These are phyloP conservation scores for Microbotryum violaceum DNA, from an alignment of 1,284 basidiomycete species.

Conservation along the genomic window DNA sequence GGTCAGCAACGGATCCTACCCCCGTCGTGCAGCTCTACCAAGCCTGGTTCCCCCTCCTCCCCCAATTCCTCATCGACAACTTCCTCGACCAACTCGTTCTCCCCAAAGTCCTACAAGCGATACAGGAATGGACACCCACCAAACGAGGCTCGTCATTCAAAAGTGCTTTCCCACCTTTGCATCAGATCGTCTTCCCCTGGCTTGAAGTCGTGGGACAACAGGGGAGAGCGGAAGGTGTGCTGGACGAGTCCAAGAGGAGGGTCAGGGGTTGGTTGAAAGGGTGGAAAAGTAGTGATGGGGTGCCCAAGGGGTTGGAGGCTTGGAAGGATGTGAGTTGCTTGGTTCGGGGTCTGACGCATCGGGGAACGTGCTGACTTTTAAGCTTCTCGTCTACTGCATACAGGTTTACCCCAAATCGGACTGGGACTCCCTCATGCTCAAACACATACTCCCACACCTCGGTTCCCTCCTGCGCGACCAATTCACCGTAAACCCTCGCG, in stretches of 20 bases:
- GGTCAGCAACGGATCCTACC: slow-evolving; percentile 65
- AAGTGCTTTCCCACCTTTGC: slow-evolving; percentile 48
- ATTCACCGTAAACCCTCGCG: slow-evolving; percentile 77
- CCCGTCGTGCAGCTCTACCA: slow-evolving; percentile 77
- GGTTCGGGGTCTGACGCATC: slow-evolving; percentile 28
- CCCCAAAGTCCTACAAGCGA: slow-evolving; percentile 76
- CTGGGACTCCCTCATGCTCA: slow-evolving; percentile 86
- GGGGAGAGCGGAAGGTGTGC: slow-evolving; percentile 57
- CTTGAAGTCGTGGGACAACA: slow-evolving; percentile 74
- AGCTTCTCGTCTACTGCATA: background rate
- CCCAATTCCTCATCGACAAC: slow-evolving; percentile 87
- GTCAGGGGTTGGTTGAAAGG: slow-evolving; percentile 66
- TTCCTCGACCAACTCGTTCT: slow-evolving; percentile 89
- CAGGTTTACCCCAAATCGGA: slow-evolving; percentile 55
- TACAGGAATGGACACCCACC: slow-evolving; percentile 69
- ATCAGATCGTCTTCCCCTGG: slow-evolving; percentile 90
- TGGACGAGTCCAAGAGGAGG: slow-evolving; percentile 78
- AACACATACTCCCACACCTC: slow-evolving; percentile 83
- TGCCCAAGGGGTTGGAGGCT: slow-evolving; percentile 62
- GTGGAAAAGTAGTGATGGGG: slow-evolving; percentile 67
- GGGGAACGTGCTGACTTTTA: background rate
- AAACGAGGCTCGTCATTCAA: slow-evolving; percentile 47
- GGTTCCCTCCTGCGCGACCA: slow-evolving; percentile 68
- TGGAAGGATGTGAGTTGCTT: slow-evolving; percentile 67
- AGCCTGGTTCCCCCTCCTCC: slow-evolving; percentile 77